These are phyloP conservation scores for Cyanidioschyzon merolae DNA, from an alignment of 23 red algal genomes.

Conservation along the genomic window DNA sequence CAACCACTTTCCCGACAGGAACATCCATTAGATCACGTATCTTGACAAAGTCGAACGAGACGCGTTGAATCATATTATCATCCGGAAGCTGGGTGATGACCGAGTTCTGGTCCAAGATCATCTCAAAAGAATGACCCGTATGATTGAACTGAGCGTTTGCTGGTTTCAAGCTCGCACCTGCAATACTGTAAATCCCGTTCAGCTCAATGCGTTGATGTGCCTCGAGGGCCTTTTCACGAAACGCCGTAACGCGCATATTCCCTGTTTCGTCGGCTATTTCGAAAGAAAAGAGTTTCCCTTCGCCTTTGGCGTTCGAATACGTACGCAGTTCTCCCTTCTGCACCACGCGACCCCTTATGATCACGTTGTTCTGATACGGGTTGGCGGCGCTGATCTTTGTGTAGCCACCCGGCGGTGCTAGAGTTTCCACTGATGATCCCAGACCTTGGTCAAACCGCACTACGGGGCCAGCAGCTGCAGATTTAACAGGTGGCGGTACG, in stretches of 20 bases:
- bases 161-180: conserved; percentile 52
- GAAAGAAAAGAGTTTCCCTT: conserved; percentile 85
- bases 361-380: conserved; percentile 86
- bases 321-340: conserved; percentile 61
- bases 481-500: not conserved
- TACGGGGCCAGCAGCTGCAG: not conserved
- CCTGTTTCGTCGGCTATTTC: conserved; percentile 79
- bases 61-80: conserved; percentile 44
- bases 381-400: conserved; percentile 62
- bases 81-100: conserved; percentile 41
- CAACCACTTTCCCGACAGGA: conserved; percentile 43
- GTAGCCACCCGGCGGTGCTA: conserved; percentile 21
- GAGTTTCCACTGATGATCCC: conserved; percentile 23
- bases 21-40: conserved; percentile 55
- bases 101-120: conserved; percentile 70
- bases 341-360: conserved; percentile 72
- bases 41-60: conserved; percentile 87
- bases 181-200: conserved; percentile 54
- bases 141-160: conserved; percentile 84
- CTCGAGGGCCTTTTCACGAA: conserved; percentile 39
- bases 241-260: conserved; percentile 70
- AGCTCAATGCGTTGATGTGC: conserved; percentile 53
- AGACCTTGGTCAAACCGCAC: conserved; percentile 12
- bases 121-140: conserved; percentile 69
- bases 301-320: conserved; percentile 59